Evolutionary conservation across 768 basidiomycete species (phyloP), one percentile per base, ranked within the genome.

Genomic region (Agrocybe chaxingu): DNA sequence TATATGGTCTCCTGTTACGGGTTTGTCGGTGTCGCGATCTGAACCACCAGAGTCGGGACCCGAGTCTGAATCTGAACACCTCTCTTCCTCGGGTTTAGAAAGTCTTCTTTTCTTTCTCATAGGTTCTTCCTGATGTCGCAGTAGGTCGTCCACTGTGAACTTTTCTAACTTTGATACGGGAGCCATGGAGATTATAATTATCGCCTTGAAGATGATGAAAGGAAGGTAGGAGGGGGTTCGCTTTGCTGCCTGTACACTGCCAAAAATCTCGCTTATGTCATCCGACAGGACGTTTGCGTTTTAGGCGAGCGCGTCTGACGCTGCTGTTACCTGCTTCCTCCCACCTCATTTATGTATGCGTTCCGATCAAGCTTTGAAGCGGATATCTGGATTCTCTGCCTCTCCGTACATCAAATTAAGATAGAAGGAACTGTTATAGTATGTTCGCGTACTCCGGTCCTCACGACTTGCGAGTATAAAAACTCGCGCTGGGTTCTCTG

Each of bases 111-210:
- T 71, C 58, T 82, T 80, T 2, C 57, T 50, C 1, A 61, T 55
- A 16, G 65, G 68, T 33, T 66, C 71, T 52, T 82, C 80, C 54
- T 74, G 73, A 45, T 66, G 62, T 52, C 68, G 72, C 42, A 80
- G 66, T 7, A 80, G 64, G 41, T 80, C 79, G 51, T 81, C 80
- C 0, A 70, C 62, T 34, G 73, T 75, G 37, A 45, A 19, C 34
- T 34, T 16, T 43, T 44, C 47, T 36, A 13, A 8, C 52, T 45
- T 55, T 40, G 48, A 36, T 12, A 41, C 48, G 4, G 48, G 4
- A 37, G 55, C 6, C 57, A 57, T 59, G 8, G 9, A 8, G 16
- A 24, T 24, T 24, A 3, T 3, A 24, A 24, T 24, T 5, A 24
- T 24, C 24, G 24, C 24, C 5, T 24, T 3, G 24, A 24, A 24